phyloP scores from a whole-genome alignment of 495 filamentous ascomycete genomes.

The Penicillium psychrofluorescens region DNA sequence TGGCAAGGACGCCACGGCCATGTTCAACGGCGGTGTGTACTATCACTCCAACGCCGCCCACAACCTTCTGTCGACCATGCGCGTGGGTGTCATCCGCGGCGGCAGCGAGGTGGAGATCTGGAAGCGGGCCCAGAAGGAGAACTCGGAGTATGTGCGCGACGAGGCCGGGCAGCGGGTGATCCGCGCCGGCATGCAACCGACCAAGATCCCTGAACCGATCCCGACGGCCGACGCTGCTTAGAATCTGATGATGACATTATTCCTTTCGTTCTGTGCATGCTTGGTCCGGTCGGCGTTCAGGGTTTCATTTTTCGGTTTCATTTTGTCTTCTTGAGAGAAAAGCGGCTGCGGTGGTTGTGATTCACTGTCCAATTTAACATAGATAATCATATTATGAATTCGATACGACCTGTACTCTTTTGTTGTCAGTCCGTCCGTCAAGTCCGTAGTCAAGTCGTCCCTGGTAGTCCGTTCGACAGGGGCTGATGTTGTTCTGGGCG shows the following conservation, averaged over 20 bases:
- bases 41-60: constrained; percentile 96
- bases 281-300: constrained; percentile 11
- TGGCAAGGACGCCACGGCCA: constrained; percentile 96
- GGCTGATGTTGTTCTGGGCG: neutral
- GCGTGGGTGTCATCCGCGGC: constrained; percentile 91
- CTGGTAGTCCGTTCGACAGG: too few relatives aligned
- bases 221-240: constrained; percentile 42
- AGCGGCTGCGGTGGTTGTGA: neutral
- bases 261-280: constrained; percentile 11
- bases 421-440: neutral
- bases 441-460: too few relatives aligned
- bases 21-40: constrained; percentile 99
- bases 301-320: too few relatives aligned
- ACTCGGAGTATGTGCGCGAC: constrained; percentile 72
- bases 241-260: constrained; percentile 3
- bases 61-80: constrained; percentile 94
- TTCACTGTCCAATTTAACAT: neutral
- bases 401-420: constrained; percentile 1
- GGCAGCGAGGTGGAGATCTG: constrained; percentile 98
- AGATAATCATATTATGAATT: neutral
- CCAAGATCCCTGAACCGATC: constrained; percentile 58
- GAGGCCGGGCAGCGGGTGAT: constrained; percentile 75
- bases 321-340: too few relatives aligned
- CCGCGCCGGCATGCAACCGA: constrained; percentile 84
- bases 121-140: constrained; percentile 90